phyloP scores from a whole-genome alignment of 352 stramenopile genomes.

The Pelagophyceae sp. region DNA sequence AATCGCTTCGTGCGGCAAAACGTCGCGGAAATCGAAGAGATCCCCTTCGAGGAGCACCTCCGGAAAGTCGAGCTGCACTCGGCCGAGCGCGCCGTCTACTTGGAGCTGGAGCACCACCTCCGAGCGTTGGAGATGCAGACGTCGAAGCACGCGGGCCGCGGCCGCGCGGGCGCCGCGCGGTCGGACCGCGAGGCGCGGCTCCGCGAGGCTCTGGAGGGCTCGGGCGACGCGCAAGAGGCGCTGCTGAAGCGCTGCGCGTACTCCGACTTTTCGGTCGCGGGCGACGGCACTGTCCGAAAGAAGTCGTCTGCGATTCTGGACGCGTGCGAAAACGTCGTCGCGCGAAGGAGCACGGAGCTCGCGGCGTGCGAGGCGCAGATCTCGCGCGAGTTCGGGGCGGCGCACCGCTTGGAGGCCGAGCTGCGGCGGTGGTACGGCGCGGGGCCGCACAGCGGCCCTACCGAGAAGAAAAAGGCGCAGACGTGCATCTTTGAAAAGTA shows the following conservation, averaged over 20 bases:
- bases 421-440: slow-evolving; percentile 2
- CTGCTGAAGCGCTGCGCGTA: slow-evolving; percentile 35
- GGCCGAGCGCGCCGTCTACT: slow-evolving; percentile 36
- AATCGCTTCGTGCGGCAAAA: slow-evolving; percentile 36
- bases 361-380: slow-evolving; percentile 30
- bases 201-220: slow-evolving; percentile 28
- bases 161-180: slow-evolving; percentile 22
- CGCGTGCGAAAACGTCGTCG: slow-evolving; percentile 32
- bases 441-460: not conserved
- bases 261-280: slow-evolving; percentile 32
- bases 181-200: slow-evolving; percentile 34
- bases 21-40: slow-evolving; percentile 41
- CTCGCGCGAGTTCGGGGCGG: slow-evolving; percentile 17
- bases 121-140: slow-evolving; percentile 37
- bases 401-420: slow-evolving; percentile 15
- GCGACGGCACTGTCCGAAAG: not conserved
- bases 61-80: slow-evolving; percentile 24
- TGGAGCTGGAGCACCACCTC: slow-evolving; percentile 39
- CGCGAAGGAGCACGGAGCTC: slow-evolving; percentile 24
- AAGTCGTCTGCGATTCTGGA: slow-evolving; percentile 14
- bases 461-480: not conserved
- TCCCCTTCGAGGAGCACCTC: slow-evolving; percentile 30
- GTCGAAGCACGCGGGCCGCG: slow-evolving; percentile 30
- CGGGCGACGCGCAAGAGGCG: slow-evolving; percentile 32
- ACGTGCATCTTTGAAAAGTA: not conserved